Base-by-base conservation (phyloP, 2,329 filamentous ascomycete species). In the Venturia nashicola region DNA sequence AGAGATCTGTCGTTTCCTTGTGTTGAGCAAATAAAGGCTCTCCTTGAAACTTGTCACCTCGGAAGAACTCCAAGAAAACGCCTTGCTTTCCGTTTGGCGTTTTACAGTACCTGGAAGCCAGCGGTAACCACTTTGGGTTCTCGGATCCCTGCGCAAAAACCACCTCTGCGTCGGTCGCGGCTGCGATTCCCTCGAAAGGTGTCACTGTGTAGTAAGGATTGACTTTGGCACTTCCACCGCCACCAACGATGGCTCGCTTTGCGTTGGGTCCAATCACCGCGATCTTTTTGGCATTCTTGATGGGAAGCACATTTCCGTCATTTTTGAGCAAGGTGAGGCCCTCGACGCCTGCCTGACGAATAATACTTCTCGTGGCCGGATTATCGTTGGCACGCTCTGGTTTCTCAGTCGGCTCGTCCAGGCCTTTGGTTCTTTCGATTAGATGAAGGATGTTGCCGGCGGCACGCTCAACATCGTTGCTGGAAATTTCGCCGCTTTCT, bases 121-220 rank as follows among this genome's bases (percentile, higher is more conserved):
- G 77, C 0, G 84, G 85, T 7, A 87, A 76, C 84, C 84, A 86
- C 71, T 87, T 87, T 68, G 84, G 78, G 62, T 82, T 86, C 68
- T 85, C 82, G 65, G 83, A 86, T 14, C 85, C 85, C 67, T 82
- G 78, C 0, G 85, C 83, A 67, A 85, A 88, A 1, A 77, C 75
- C 6, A 88, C 77, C 55, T 85, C 79, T 40, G 82, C 78, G 59
- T 82, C 75, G 2, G 83, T 78, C 0, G 79, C 76, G 36, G 77
- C 76, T 46, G 76, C 79, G 65, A 88, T 86, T 68, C 85, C 86
- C 55, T 86, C 84, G 61, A 85, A 78, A 0, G 86, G 86, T 11
- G 86, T 78, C 1, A 84, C 86, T 67, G 79, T 85, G 72, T 88
- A 88, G 72, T 88, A 88, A 0, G 86, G 84, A 70, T 87, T 87